Conservation (phyloP, 2,329 filamentous ascomycete species). For the Chaetomiaceae sp. region DNA sequence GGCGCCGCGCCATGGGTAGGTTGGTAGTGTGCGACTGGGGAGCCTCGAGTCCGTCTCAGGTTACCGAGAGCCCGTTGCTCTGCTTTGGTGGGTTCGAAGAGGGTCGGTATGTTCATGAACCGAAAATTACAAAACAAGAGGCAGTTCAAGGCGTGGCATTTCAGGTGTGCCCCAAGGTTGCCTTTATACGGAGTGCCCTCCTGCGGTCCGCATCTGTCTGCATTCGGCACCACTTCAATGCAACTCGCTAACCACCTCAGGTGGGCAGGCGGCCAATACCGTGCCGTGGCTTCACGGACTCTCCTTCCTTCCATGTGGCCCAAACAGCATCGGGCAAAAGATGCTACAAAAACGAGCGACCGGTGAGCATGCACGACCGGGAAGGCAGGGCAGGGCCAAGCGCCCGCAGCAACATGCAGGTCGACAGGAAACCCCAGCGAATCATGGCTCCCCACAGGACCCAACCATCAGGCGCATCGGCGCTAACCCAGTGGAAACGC, state of each 20-base stretch:
- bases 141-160: too few species aligned
- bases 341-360: constrained; percentile 7
- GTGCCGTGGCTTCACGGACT: neutral
- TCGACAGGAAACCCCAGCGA: constrained; percentile 12
- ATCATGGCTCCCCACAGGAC: constrained; percentile 1
- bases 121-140: too few species aligned
- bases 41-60: too few species aligned
- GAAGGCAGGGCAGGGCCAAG: constrained; percentile 2
- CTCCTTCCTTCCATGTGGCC: constrained; percentile 6
- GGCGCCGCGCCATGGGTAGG: neutral
- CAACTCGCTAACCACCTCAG: too few species aligned
- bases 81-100: neutral
- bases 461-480: constrained; percentile 7
- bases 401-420: constrained; percentile 16
- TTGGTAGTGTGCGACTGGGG: neutral
- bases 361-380: constrained; percentile 19
- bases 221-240: too few species aligned
- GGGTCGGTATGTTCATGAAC: too few species aligned
- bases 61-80: too few species aligned
- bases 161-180: too few species aligned
- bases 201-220: too few species aligned
- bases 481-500: too few species aligned
- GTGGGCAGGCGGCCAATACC: constrained; percentile 8
- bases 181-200: too few species aligned
- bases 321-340: constrained; percentile 7